These are phyloP conservation scores for Metschnikowia santaceciliae DNA, from an alignment of 805 yeast genomes.

Conservation along the genomic window DNA sequence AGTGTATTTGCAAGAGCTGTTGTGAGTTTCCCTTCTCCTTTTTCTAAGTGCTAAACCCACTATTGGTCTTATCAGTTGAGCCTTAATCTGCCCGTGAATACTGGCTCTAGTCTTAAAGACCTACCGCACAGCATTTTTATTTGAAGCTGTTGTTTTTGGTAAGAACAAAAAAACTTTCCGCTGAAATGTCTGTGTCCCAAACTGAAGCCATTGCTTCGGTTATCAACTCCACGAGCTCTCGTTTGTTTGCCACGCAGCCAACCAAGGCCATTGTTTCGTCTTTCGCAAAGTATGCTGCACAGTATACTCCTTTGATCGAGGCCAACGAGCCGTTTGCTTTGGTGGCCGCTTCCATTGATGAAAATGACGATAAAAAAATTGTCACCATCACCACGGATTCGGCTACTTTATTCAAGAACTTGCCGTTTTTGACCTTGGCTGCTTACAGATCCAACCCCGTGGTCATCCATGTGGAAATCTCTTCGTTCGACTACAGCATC, in stretches of 20 bases:
- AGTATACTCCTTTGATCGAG: conserved; percentile 30
- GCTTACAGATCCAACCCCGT: conserved; percentile 38
- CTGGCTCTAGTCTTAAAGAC: background rate
- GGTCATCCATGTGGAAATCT: conserved; percentile 59
- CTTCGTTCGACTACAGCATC: conserved; percentile 60
- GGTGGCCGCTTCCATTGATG: conserved; percentile 32
- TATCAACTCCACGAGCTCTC: conserved; percentile 23
- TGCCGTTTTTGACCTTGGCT: conserved; percentile 53
- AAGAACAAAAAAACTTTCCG: no score
- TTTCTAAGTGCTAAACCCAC: background rate
- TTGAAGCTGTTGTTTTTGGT: no score
- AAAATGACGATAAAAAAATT: conserved; percentile 7
- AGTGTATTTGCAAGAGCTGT: background rate
- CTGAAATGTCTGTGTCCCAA: conserved; percentile 10
- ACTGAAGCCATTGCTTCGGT: conserved; percentile 21
- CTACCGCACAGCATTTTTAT: background rate
- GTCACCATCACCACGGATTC: conserved; percentile 53
- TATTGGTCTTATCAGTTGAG: background rate
- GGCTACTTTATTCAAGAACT: conserved; percentile 47
- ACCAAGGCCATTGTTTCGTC: conserved; percentile 40
- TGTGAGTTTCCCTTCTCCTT: background rate
- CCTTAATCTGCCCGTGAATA: background rate
- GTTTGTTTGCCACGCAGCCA: conserved; percentile 44
- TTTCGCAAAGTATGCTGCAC: conserved; percentile 24
- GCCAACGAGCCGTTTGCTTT: conserved; percentile 52